Evolutionary conservation across 176 grass and related monocot genomes (phyloP), one percentile per base, ranked within the genome.

Genomic region (Raddia distichophylla): DNA sequence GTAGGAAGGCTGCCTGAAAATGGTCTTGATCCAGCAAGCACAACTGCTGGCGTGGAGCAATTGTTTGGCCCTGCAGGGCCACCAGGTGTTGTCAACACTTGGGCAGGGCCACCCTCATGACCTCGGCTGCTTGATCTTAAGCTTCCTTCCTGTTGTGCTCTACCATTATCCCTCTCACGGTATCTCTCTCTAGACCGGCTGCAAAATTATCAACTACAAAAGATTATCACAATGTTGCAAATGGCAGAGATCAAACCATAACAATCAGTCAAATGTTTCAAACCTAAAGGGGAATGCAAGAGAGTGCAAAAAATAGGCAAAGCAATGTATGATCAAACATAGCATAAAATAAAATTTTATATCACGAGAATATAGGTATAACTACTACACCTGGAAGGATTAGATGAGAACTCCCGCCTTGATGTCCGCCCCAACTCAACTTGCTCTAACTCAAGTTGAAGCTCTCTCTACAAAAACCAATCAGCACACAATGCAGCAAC

Each of bases 371-470:
- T 22, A 48, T 40, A 44, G 67, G 67, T 1, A 43, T 10, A 48
- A 47, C 3, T 34, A 80, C 19, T 10, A 16, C 18, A 94, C 92
- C 92, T 92, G 85, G 78, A 87, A 10, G 90, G 80, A 62, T 87
- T 94, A 18, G 92, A 74, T 17, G 91, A 83, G 66, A 87, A 93
- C 22, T 98, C 95, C 12, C 92, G 86, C 27, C 95, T 85, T 57
- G 92, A 91, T 85, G 92, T 82, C 49, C 90, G 88, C 64, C 90
- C 95, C 79, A 89, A 76, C 83, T 98, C 95, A 64, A 93, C 90
- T 85, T 94, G 95, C 86, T 98, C 95, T 69, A 94, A 64, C 74
- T 98, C 92, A 68, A 71, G 88, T 77, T 98, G 90, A 77, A 98
- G 77, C 71, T 98, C 95, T 89, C 81, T 93, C 95, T 98, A 66